Percentiles rank a stretch among this genome's conserved stretches.
Evolutionary conservation across 108 stramenopile genomes (phyloP).

Genomic region (Stephanodiscus triporus): DNA sequence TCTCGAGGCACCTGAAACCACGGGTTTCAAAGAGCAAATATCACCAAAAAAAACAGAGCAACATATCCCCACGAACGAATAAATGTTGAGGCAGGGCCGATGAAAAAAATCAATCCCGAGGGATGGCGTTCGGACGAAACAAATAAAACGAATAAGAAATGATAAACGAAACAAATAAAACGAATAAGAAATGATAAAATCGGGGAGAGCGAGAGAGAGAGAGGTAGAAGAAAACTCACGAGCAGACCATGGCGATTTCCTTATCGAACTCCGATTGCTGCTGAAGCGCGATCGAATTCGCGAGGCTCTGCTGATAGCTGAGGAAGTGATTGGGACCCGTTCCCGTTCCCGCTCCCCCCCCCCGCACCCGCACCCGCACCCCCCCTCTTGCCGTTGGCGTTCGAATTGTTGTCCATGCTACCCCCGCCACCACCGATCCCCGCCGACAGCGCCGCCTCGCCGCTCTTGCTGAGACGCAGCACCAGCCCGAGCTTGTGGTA

Average conservation of each 20-base stretch:
- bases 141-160: not conserved
- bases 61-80: too few relatives aligned
- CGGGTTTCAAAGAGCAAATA: too few relatives aligned
- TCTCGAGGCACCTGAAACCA: constrained; percentile 52
- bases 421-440: constrained; percentile 3
- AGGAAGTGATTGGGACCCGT: constrained; percentile 20
- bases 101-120: not conserved
- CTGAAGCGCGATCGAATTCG: constrained; percentile 21
- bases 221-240: not conserved
- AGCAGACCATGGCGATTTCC: constrained; percentile 59
- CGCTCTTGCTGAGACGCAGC: constrained; percentile 16
- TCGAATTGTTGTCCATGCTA: not conserved
- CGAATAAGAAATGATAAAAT: too few relatives aligned
- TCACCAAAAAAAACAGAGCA: too few relatives aligned
- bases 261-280: constrained; percentile 49
- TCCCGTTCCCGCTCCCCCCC: not conserved
- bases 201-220: too few relatives aligned
- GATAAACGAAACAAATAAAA: not conserved
- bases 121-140: too few relatives aligned
- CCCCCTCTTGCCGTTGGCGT: not conserved
- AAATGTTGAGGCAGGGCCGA: too few relatives aligned
- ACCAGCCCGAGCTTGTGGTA: constrained; percentile 58
- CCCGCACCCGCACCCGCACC: not conserved
- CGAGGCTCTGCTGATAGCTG: constrained; percentile 31
- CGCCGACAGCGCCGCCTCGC: constrained; percentile 1